Evolutionary conservation across 2,329 filamentous ascomycete species (phyloP), one percentile per base, ranked within the genome.

Genomic region (Alternaria sp.): DNA sequence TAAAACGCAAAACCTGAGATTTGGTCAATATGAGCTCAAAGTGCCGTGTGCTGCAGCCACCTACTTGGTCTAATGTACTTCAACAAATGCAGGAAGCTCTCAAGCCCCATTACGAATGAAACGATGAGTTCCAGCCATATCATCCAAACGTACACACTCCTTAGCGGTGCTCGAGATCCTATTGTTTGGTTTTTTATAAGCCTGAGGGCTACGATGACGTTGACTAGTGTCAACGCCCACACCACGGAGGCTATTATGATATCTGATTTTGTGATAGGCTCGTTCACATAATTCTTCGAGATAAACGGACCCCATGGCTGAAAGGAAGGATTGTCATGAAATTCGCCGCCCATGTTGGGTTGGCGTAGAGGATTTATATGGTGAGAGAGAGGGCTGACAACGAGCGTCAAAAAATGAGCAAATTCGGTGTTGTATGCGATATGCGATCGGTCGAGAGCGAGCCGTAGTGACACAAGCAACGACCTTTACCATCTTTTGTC

Each of bases 61-160:
- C 55, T 67, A 72, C 76, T 78, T 7, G 75, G 74, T 46, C 56
- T 70, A 26, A 78, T 73, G 5, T 60, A 34, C 42, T 76, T 75
- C 48, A 72, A 24, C 3, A 79, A 46, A 60, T 77, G 74, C 46
- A 78, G 28, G 55, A 63, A 79, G 58, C 73, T 73, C 44, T 82
- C 74, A 24, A 81, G 58, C 5, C 74, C 77, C 70, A 83, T 83
- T 8, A 73, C 61, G 10, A 80, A 69, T 10, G 78, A 82, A 3
- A 79, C 78, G 1, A 74, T 2, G 3, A 83, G 73, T 63, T 83
- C 82, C 28, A 78, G 51, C 82, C 81, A 83, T 53, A 83, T 78
- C 78, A 83, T 79, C 73, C 78, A 80, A 0, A 83, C 73, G 58
- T 83, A 83, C 1, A 76, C 69, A 59, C 80, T 81, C 13, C 67